These are phyloP conservation scores for Penicillium sp. DNA, from an alignment of 2,329 filamentous ascomycete genomes.

Conservation along the genomic window DNA sequence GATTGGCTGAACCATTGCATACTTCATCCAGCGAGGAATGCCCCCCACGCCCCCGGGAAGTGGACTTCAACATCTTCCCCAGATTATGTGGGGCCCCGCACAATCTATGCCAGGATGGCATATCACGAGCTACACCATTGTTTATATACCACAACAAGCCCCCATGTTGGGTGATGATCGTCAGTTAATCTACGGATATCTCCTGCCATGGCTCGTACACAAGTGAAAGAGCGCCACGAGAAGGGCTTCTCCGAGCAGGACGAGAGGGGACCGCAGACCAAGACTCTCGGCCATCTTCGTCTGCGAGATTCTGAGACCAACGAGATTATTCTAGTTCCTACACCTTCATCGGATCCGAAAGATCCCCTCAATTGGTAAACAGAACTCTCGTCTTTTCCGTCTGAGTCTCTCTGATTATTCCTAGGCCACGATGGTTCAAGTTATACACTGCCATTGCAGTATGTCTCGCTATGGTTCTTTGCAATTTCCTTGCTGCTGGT, in stretches of 20 bases:
- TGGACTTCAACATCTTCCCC: constrained; percentile 8
- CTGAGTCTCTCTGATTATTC: neutral
- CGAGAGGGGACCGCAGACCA: neutral
- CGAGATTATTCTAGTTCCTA: constrained; percentile 10
- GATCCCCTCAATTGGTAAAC: constrained; percentile 13
- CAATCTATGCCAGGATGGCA: neutral
- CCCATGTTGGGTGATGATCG: neutral
- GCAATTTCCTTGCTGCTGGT: constrained; percentile 59
- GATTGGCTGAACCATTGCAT: neutral
- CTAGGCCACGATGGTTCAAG: constrained; percentile 15
- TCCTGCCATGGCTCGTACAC: neutral
- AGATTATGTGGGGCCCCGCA: constrained; percentile 9
- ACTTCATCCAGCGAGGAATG: neutral
- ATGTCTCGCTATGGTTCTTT: constrained; percentile 53
- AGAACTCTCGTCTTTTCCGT: neutral
- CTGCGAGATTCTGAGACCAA: constrained; percentile 10
- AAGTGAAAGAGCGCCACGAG: neutral
- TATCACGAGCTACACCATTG: neutral
- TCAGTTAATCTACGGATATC: neutral
- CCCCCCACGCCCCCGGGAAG: constrained; percentile 6
- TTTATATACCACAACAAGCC: constrained; percentile 1
- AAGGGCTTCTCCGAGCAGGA: neutral
- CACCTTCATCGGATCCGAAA: constrained; percentile 9
- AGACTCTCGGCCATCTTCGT: constrained; percentile 12
- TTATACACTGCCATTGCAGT: constrained; percentile 46